phyloP scores from a whole-genome alignment of 2,329 filamentous ascomycete genomes.

The Tolypocladium cylindrosporum region DNA sequence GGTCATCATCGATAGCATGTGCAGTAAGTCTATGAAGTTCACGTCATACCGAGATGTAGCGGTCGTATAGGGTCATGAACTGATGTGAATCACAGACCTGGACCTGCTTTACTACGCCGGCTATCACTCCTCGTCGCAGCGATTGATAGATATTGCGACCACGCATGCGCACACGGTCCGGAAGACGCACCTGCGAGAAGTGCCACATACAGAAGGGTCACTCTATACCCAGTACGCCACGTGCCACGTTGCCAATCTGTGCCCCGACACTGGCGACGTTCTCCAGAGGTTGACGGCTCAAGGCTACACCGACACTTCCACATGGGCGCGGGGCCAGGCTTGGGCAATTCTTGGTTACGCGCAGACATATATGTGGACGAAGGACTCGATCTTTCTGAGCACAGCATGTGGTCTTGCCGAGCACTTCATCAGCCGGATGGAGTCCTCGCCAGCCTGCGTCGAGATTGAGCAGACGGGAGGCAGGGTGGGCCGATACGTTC shows the following conservation, averaged over 20 bases:
- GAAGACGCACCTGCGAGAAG: background rate
- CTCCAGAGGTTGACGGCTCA: background rate
- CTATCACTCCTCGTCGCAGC: background rate
- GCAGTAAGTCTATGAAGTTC: too few species aligned
- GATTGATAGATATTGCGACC: background rate
- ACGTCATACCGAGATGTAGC: too few species aligned
- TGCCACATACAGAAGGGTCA: background rate
- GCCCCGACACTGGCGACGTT: background rate
- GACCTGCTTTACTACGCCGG: background rate
- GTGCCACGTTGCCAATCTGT: background rate
- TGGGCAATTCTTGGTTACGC: background rate
- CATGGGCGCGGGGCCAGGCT: background rate
- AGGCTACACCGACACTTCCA: background rate
- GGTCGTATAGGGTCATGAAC: background rate
- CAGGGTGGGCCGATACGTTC: conserved; percentile 13
- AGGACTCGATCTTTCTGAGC: conserved; percentile 23
- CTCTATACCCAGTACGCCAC: background rate
- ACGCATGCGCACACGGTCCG: background rate
- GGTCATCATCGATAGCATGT: too few species aligned
- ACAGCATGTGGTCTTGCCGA: conserved; percentile 33
- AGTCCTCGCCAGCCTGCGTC: conserved; percentile 12
- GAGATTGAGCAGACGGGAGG: conserved; percentile 6
- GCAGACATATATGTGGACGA: too few species aligned
- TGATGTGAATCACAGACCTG: background rate
- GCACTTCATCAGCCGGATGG: conserved; percentile 34